Evolutionary conservation across 2,329 filamentous ascomycete genomes (phyloP), one percentile per base, ranked within the genome.

Genomic region (Lecanoromycetidae sp.): DNA sequence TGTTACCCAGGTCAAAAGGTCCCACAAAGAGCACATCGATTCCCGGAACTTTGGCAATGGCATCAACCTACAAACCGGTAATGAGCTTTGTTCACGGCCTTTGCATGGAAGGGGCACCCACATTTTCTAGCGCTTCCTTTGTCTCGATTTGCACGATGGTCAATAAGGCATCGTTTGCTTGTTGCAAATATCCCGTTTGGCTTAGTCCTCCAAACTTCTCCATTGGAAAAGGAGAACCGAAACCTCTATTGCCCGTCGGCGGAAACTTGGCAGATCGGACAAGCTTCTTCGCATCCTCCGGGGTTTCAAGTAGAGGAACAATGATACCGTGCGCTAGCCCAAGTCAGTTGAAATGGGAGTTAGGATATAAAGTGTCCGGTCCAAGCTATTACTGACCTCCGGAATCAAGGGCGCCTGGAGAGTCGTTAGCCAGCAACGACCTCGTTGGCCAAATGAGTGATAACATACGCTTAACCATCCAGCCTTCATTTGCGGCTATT

Each of bases 391-490:
- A 38, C 42, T 6, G n/a, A 52, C 52, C 52, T 30, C 76, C 76
- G 36, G 73, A 63, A 54, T 79, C 76, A 30, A 80, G 66, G 9
- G 76, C 76, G 42, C 68, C 66, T 70, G 13, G 29, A 41, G 25
- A 33, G 23, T 36, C 25, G 33, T 43, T 43, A 42, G 46, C 26
- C 39, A 19, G 26, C 13, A 9, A 22, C 23, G 27, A 37, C 22
- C 8, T 20, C 9, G 10, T 46, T 25, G 9, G 45, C 13, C 41
- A 19, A 36, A 38, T 20, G 22, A 17, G 27, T 34, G 6, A 35
- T 42, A 12, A 46, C 63, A 49, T 58, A 68, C 75, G 64, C 58
- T 79, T 79, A 49, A 79, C 73, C 74, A 77, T 76, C 75, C 74
- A 78, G 39, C 70, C 66, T 61, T 79, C 73, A 47, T 75, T 75